phyloP scores from a whole-genome alignment of 164 flowering plant genomes.

The Aristolochia contorta region DNA sequence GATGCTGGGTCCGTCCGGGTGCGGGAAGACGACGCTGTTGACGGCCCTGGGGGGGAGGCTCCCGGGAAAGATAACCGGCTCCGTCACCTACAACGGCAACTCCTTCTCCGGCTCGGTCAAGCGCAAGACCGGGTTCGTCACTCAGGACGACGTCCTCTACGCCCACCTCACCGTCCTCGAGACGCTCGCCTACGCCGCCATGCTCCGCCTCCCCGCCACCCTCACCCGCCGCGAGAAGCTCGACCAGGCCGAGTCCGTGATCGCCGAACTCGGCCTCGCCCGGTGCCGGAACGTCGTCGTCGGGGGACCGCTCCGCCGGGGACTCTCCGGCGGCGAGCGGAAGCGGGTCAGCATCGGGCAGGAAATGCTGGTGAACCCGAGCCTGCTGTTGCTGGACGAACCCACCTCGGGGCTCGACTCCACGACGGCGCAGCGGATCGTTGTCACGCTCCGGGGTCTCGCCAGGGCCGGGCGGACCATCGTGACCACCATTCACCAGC shows the following conservation, averaged over 20 bases:
- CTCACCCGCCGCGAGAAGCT: constrained; percentile 45
- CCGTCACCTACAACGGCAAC: constrained; percentile 54
- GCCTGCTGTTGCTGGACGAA: constrained; percentile 74
- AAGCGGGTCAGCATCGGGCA: constrained; percentile 95
- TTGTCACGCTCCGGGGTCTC: constrained; percentile 46
- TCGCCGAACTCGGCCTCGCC: constrained; percentile 55
- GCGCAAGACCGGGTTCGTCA: constrained; percentile 64
- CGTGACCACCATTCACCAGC: constrained; percentile 84
- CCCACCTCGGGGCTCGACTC: constrained; percentile 96
- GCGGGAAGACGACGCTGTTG: constrained; percentile 87
- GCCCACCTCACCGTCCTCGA: constrained; percentile 84
- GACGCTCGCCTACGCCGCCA: constrained; percentile 62
- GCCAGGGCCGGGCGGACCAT: constrained; percentile 77
- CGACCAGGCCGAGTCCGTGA: constrained; percentile 51
- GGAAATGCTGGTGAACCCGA: constrained; percentile 89
- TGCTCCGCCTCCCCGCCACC: constrained; percentile 55
- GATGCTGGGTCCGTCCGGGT: constrained; percentile 92
- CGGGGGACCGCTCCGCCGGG: constrained; percentile 66
- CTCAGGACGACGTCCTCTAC: constrained; percentile 79
- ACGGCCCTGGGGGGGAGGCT: constrained; percentile 69
- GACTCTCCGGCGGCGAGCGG: constrained; percentile 87
- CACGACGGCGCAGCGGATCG: constrained; percentile 71
- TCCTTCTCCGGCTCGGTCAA: constrained; percentile 52
- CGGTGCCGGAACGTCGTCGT: constrained; percentile 48
- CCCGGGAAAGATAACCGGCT: constrained; percentile 59